Evolutionary conservation across 306 rosid genomes (phyloP).

Genomic region (Vachellia pachyceras): DNA sequence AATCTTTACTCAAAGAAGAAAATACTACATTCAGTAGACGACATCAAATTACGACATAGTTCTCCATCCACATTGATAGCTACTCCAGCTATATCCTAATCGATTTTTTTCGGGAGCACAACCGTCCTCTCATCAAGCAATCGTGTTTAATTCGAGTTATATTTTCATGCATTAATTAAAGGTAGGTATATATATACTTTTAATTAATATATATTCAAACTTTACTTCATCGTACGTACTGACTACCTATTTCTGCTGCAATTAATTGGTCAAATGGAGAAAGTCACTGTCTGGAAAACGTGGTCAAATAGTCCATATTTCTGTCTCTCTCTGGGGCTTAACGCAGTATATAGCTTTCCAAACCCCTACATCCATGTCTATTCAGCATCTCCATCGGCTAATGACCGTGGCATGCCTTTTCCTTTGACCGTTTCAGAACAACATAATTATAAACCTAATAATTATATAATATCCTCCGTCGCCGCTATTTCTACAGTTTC

Average conservation of each 20-base stretch:
- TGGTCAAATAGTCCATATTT: neutral
- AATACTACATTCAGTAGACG: neutral
- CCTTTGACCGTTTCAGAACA: neutral
- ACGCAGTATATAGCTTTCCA: no score
- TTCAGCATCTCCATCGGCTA: neutral
- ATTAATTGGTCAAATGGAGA: no score
- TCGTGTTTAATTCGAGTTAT: no score
- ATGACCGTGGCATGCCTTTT: neutral
- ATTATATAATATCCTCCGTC: neutral
- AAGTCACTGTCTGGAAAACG: neutral
- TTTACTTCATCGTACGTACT: no score
- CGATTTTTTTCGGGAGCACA: no score
- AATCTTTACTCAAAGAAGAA: no score
- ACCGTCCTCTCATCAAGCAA: no score
- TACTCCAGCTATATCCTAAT: neutral
- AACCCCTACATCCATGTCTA: neutral
- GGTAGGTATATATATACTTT: no score
- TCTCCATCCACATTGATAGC: neutral
- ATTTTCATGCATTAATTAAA: no score
- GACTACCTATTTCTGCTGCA: no score
- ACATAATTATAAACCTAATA: neutral
- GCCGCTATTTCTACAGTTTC: conserved; percentile 43
- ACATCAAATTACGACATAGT: neutral
- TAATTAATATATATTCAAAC: no score
- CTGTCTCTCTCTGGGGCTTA: no score